phyloP scores from a whole-genome alignment of 202 grass and related monocot species.

The Zoysia matrella region DNA sequence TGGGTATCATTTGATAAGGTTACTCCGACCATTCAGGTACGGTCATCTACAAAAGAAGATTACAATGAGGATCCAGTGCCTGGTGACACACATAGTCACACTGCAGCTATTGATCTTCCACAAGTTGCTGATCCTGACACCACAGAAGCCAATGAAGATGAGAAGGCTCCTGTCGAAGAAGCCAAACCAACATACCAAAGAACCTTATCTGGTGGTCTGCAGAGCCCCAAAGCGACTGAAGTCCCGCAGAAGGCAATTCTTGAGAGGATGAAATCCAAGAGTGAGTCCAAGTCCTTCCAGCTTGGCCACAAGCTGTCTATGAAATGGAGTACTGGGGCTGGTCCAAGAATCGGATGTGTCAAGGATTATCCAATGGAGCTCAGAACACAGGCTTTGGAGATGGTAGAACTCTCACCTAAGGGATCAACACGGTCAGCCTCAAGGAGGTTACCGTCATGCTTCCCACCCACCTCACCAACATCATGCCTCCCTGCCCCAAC shows the following conservation, averaged over 20 bases:
- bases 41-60: constrained; percentile 67
- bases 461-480: constrained; percentile 46
- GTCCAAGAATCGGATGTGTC: constrained; percentile 89
- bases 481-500: constrained; percentile 28
- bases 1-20: not conserved
- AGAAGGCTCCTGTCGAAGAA: constrained; percentile 27
- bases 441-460: constrained; percentile 41
- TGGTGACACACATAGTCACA: not conserved
- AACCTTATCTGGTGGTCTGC: constrained; percentile 75
- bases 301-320: constrained; percentile 75
- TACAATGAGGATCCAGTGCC: constrained; percentile 53
- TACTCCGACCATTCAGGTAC: constrained; percentile 56
- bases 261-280: constrained; percentile 85
- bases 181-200: constrained; percentile 56
- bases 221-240: constrained; percentile 47
- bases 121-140: constrained; percentile 25
- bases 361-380: constrained; percentile 75
- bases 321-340: constrained; percentile 87
- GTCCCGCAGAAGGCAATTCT: constrained; percentile 67
- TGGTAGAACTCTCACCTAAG: constrained; percentile 72
- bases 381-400: constrained; percentile 77
- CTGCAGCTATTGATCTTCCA: constrained; percentile 18
- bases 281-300: constrained; percentile 73
- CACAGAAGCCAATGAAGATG: not conserved
- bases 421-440: constrained; percentile 17